These are phyloP conservation scores for Ilex aquifolium DNA, from an alignment of 257 asterid genomes.

Conservation along the genomic window DNA sequence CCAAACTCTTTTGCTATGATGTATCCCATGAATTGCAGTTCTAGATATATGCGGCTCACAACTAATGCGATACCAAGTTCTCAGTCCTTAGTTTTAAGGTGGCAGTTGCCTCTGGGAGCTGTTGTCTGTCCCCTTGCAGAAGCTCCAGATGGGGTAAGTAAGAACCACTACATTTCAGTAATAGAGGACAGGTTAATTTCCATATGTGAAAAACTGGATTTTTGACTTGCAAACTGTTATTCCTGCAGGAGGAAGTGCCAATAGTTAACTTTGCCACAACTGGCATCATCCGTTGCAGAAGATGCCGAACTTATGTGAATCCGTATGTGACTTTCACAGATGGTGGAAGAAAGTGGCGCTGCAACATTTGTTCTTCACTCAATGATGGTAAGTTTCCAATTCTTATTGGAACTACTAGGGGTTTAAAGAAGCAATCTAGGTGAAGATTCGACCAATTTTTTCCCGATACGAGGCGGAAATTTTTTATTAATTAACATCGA, in stretches of 20 bases:
- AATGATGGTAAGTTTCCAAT: constrained; percentile 55
- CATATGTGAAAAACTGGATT: too few relatives aligned
- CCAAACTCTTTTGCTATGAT: constrained; percentile 46
- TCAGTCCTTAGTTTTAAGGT: constrained; percentile 69
- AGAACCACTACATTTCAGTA: not conserved
- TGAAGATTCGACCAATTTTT: not conserved
- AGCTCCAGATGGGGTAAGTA: constrained; percentile 75
- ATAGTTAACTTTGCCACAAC: constrained; percentile 57
- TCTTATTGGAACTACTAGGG: not conserved
- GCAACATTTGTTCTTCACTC: constrained; percentile 71
- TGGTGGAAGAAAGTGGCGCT: constrained; percentile 80
- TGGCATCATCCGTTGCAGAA: constrained; percentile 75
- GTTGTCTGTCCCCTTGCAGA: constrained; percentile 90
- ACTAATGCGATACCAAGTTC: constrained; percentile 75
- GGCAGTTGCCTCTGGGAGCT: constrained; percentile 93
- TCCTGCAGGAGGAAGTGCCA: constrained; percentile 80
- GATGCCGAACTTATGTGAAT: constrained; percentile 80
- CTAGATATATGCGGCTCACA: constrained; percentile 62
- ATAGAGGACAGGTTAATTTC: too few relatives aligned
- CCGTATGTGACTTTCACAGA: constrained; percentile 74
- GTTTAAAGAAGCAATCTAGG: not conserved
- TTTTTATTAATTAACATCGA: too few relatives aligned
- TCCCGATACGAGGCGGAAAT: too few relatives aligned
- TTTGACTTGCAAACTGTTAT: constrained; percentile 8
- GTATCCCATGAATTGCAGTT: constrained; percentile 72